phyloP scores from a whole-genome alignment of 805 yeast genomes.

The Ogataea allantospora region DNA sequence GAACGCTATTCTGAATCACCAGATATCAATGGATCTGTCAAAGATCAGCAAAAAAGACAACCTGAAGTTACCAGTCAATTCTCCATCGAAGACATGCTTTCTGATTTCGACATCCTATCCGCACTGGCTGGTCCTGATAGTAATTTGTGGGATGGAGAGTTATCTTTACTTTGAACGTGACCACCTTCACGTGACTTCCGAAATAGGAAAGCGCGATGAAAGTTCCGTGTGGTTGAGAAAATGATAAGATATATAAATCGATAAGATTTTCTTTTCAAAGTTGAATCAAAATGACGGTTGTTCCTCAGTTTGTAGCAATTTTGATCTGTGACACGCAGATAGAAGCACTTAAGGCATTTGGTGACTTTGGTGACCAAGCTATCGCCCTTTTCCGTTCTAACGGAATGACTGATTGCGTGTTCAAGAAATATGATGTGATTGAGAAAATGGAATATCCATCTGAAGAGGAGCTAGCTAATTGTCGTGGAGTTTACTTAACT shows the following conservation, averaged over 20 bases:
- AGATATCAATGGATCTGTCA: no score
- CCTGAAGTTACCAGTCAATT: background rate
- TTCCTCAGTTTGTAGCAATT: slow-evolving; percentile 12
- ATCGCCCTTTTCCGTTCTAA: slow-evolving; percentile 31
- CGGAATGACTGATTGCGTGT: slow-evolving; percentile 22
- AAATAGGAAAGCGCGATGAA: background rate
- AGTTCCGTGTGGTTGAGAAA: background rate
- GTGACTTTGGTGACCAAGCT: slow-evolving; percentile 55
- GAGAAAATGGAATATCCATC: slow-evolving; percentile 26
- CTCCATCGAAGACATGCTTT: slow-evolving; percentile 16
- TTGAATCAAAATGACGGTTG: slow-evolving; percentile 8
- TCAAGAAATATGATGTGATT: slow-evolving; percentile 40
- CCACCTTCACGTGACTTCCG: slow-evolving; percentile 3
- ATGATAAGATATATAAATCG: background rate
- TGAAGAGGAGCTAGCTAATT: slow-evolving; percentile 23
- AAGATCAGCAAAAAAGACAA: background rate
- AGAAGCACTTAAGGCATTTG: slow-evolving; percentile 29
- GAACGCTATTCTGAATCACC: slow-evolving; percentile 4
- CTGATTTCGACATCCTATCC: slow-evolving; percentile 17
- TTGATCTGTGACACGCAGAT: slow-evolving; percentile 18
- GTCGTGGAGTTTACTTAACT: slow-evolving; percentile 46
- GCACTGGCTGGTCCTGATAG: slow-evolving; percentile 12
- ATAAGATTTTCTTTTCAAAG: background rate
- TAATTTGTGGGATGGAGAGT: slow-evolving; percentile 13
- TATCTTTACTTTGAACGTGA: slow-evolving; percentile 8